Base-by-base conservation (phyloP, 306 rosid species). In the Pyrus pyrifolia region DNA sequence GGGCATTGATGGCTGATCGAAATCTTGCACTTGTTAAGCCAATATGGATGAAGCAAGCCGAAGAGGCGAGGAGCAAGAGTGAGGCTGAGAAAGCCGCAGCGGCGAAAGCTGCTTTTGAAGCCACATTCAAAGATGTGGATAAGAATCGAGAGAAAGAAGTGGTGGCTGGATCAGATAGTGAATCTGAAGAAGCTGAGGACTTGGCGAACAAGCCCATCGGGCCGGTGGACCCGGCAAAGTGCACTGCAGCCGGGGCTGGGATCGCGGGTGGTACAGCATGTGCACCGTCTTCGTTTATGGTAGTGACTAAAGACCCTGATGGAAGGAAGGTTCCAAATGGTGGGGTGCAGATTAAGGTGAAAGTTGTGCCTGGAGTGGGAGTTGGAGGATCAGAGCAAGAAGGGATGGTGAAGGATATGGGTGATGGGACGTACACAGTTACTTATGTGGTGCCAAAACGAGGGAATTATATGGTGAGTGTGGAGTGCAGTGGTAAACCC, bases 21-120 rank as follows among this genome's bases (percentile, higher is more conserved):
- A 90, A 70, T 80, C 70, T 57, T 61, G 89, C 87, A 31, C 82
- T 88, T 57, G 96, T 66, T 27, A 95, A 92, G 53, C 97, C 99
- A 38, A 81, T 92, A 73, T 95, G 99, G 98, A 86, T 92, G 97
- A 96, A 96, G 87, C 99, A 96, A 76, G 98, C 99, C 4, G 97
- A 92, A 76, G 99, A 96, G 85, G 99, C 98, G 17, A 92, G 86
- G 84, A 65, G 93, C 44, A 96, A 92, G 88, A 91, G 89, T 72
- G 98, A 96, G 88, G 99, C 98, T 1, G 97, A 92, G 90, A 92
- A 86, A 76, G 89, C 86, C 45, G 98, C 99, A 0, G 99, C 97
- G 11, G 98, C 98, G 1, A 96, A 92, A 81, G 99, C 97, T 3
- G 98, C 99, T 46, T 96, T 96, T 7, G 99, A 92, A 81, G 99